Conservation (phyloP, 2,329 filamentous ascomycete genomes). For the Aschersonia sp. region DNA sequence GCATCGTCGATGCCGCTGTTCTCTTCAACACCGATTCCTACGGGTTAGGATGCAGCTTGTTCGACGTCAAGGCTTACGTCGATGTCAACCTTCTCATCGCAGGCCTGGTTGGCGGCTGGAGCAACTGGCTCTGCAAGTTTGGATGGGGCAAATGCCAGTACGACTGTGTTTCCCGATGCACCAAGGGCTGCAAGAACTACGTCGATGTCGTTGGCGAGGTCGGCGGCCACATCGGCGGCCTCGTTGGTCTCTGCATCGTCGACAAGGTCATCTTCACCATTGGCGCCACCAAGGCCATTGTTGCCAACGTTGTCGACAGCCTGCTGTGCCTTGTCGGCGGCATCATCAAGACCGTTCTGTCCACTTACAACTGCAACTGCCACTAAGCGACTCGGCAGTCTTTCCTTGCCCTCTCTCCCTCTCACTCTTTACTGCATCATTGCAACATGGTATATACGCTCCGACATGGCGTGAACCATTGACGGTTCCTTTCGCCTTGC, state of each 20-base stretch:
- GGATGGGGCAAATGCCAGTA: constrained; percentile 18
- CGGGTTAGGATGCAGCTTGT: constrained; percentile 17
- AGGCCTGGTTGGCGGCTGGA: constrained; percentile 10
- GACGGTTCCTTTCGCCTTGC: too few relatives aligned
- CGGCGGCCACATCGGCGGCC: constrained; percentile 12
- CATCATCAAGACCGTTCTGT: constrained; percentile 14
- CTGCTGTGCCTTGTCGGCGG: constrained; percentile 19
- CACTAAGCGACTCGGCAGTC: constrained; percentile 5
- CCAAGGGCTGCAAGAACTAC: constrained; percentile 23
- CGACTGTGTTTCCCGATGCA: constrained; percentile 23
- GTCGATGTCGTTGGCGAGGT: constrained; percentile 14
- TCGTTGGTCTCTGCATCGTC: constrained; percentile 18
- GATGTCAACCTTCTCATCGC: constrained; percentile 11
- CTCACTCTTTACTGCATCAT: too few relatives aligned
- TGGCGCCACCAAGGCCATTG: constrained; percentile 11
- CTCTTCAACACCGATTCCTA: constrained; percentile 22
- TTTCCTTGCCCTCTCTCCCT: too few relatives aligned
- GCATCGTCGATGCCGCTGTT: constrained; percentile 14
- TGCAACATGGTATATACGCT: too few relatives aligned
- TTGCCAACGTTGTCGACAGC: constrained; percentile 13
- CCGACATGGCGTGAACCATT: too few relatives aligned
- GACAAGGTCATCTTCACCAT: constrained; percentile 15
- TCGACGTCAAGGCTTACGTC: constrained; percentile 11
- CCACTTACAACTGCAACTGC: constrained; percentile 19
- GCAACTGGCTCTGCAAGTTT: constrained; percentile 13